These are phyloP conservation scores for Aspergillus sp. DNA, from an alignment of 2,329 filamentous ascomycete genomes.

Conservation along the genomic window DNA sequence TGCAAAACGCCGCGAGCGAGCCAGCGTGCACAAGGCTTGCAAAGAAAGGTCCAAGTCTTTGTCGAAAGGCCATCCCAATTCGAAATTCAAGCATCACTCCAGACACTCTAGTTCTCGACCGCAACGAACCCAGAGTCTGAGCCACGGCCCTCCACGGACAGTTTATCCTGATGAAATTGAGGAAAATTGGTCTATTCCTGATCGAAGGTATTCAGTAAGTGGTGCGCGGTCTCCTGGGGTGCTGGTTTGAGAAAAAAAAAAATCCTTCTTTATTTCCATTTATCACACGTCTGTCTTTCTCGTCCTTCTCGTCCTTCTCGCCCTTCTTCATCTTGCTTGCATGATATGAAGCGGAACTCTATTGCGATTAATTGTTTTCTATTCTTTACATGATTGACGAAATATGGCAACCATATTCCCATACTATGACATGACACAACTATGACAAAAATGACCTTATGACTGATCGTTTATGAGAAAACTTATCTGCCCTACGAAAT, in stretches of 20 bases:
- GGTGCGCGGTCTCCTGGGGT: constrained; percentile 9
- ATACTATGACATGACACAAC: too few relatives aligned
- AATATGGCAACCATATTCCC: background rate
- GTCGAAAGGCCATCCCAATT: constrained; percentile 19
- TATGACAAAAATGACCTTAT: background rate
- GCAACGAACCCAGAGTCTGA: constrained; percentile 26
- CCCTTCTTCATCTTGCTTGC: too few relatives aligned
- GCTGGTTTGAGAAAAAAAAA: background rate
- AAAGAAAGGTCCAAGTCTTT: constrained; percentile 37
- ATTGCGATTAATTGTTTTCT: background rate
- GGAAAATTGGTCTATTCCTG: constrained; percentile 15
- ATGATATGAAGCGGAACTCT: too few relatives aligned
- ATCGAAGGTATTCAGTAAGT: constrained; percentile 9
- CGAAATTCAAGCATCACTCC: too few relatives aligned
- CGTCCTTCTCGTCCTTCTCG: too few relatives aligned
- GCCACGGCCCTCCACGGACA: constrained; percentile 14
- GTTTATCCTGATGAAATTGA: constrained; percentile 35
- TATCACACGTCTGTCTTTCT: too few relatives aligned
- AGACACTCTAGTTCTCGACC: constrained; percentile 27
- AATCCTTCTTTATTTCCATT: too few relatives aligned
- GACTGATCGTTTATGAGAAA: background rate
- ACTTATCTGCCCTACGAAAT: background rate
- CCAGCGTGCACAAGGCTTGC: constrained; percentile 54
- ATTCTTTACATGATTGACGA: background rate
- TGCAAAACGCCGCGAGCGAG: constrained; percentile 58